A percentile compares a stretch with the other conserved stretches of the same genome.
phyloP scores from a whole-genome alignment of 345 rosid species.

The Conringia planisiliqua region DNA sequence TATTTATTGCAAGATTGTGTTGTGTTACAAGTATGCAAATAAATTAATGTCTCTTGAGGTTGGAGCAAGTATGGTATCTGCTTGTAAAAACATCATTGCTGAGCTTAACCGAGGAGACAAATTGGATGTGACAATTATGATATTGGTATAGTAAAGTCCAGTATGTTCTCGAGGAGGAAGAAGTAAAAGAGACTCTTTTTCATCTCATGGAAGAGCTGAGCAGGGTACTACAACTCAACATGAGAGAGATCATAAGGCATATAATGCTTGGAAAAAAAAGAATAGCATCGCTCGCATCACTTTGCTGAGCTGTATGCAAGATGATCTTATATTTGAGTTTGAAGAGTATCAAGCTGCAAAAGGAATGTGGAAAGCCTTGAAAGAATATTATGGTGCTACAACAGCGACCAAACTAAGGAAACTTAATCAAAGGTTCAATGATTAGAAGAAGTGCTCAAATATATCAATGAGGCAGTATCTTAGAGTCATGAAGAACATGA shows the following conservation, averaged over 20 bases:
- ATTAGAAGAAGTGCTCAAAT: neutral
- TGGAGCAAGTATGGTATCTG: neutral
- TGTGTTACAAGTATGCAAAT: neutral
- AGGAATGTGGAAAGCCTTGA: neutral
- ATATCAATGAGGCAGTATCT: neutral
- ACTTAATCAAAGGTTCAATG: neutral
- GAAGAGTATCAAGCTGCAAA: neutral
- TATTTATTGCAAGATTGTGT: neutral
- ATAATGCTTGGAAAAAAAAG: neutral
- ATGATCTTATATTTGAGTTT: neutral
- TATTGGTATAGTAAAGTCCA: constrained; percentile 3
- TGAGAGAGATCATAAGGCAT: neutral
- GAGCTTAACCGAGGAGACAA: neutral
- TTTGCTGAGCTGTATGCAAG: neutral
- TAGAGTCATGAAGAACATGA: neutral
- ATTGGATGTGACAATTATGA: constrained; percentile 3
- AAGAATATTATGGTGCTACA: neutral
- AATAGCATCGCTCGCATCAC: neutral
- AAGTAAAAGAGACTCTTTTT: neutral
- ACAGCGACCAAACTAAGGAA: neutral
- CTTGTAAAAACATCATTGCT: constrained; percentile 3
- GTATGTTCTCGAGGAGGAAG: neutral
- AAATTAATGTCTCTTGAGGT: neutral
- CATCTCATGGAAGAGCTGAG: neutral
- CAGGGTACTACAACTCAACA: neutral